phyloP scores from a whole-genome alignment of 305 asterid species.

The Fraxinus albicans region DNA sequence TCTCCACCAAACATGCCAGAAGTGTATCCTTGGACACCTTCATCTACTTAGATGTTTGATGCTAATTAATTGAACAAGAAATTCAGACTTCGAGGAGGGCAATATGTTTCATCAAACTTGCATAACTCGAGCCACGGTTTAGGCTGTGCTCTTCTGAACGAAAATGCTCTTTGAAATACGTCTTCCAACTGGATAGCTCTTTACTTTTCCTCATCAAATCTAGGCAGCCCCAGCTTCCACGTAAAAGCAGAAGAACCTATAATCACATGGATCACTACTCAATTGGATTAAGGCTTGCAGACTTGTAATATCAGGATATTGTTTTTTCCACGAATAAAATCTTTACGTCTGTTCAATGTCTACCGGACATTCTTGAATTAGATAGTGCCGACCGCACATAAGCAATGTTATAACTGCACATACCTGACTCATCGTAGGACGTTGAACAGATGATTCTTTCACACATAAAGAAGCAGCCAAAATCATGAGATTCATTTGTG shows the following conservation, averaged over 20 bases:
- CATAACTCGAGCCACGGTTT: slow-evolving; percentile 13
- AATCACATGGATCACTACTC: not conserved
- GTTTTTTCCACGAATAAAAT: not conserved
- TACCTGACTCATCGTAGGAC: slow-evolving; percentile 86
- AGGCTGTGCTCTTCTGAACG: slow-evolving; percentile 52
- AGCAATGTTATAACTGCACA: not conserved
- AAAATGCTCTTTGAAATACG: slow-evolving; percentile 73
- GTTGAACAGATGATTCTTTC: slow-evolving; percentile 62
- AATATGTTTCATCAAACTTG: slow-evolving; percentile 30
- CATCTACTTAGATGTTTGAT: not conserved
- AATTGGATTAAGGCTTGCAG: not conserved
- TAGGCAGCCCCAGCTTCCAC: slow-evolving; percentile 75
- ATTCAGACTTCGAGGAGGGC: slow-evolving; percentile 30
- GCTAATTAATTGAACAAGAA: not conserved
- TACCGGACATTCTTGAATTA: not conserved
- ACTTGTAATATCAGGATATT: not conserved
- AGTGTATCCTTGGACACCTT: not conserved
- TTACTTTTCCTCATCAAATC: slow-evolving; percentile 60
- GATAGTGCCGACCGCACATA: not conserved
- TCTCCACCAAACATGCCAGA: not conserved
- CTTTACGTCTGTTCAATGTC: not conserved
- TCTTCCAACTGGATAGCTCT: slow-evolving; percentile 76
- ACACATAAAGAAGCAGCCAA: slow-evolving; percentile 74
- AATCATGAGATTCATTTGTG: slow-evolving; percentile 69
- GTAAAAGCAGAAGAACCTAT: slow-evolving; percentile 68